Base-by-base conservation (phyloP, 352 stramenopile genomes). In the Globisporangium nodosum region DNA sequence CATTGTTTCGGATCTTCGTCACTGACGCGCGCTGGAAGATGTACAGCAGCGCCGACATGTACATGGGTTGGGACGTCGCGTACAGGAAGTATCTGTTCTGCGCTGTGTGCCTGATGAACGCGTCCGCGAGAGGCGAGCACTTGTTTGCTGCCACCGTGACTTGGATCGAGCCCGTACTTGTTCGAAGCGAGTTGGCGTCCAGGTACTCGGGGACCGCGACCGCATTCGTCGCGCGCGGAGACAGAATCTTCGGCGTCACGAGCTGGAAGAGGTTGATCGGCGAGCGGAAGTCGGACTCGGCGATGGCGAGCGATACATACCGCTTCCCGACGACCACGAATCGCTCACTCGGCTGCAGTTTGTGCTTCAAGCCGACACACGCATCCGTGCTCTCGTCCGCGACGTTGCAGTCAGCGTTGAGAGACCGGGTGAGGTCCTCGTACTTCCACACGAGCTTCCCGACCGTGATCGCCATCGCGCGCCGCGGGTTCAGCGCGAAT, bases 21-120 rank as follows among this genome's bases (percentile, higher is more conserved):
- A 83, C 63, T 2, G 64, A 57, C n/a, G 74, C 76, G 48, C 75
- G 56, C 51, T 88, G 72, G 49, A 88, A 82, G 37, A 88, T 63
- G 52, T 72, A 85, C 0, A 87, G 54, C 52, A 87, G 49, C 13
- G 63, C 76, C 12, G 76, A 69, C 16, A 68, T 66, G 54, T 73
- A 64, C 58, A 84, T 77, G 1, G 76, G 72, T 8, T 70, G 58
- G n/a, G 65, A 56, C 31, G 80, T 51, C 42, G 24, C 9, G 2
- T 63, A 56, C 4, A 54, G 46, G 20, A 61, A 49, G 42, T 68
- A 71, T 20, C 81, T 65, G 24, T 75, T 67, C 52, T 35, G 49
- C 5, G 57, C 24, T 0, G 74, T 54, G 49, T 79, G 76, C 27
- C 58, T 52, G 24, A 81, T 66, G 43, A 65, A 79, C 31, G 66